Base-by-base conservation (phyloP, 2,329 filamentous ascomycete genomes). In the Aureobasidium uvarum region DNA sequence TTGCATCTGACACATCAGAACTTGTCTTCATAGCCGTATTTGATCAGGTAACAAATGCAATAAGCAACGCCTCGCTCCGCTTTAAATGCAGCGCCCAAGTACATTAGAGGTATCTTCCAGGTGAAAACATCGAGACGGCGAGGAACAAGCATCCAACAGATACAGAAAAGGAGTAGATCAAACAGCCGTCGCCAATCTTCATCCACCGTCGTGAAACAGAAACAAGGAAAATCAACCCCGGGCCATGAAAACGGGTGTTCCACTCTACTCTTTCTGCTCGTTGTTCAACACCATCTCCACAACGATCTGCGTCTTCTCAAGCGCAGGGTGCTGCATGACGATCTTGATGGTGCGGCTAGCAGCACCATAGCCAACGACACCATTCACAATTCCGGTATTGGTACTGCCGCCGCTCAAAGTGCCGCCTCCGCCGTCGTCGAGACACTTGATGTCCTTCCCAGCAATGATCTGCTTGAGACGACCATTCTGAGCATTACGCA, bases 401-500 rank as follows among this genome's bases (percentile, higher is more conserved):
- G 79, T 79, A 62, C 78, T 79, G 31, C 85, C 84, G 18, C 85
- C 64, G 38, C 70, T 70, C 13, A 69, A 83, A 45, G 86, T 82
- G 10, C 88, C 84, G 66, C 87, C 79, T 70, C 89, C 84, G 7
- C 91, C 92, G 73, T 96, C 92, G 75, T 99, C 96, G 11, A 99
- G 83, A 71, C 93, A 92, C 69, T 90, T 88, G 56, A 99, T 92
- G 73, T 97, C 93, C 68, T 91, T 84, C 0, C 95, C 95, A 0
- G 92, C 89, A 70, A 99, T 96, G 66, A 99, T 95, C 79, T 99
- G 95, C 71, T 95, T 86, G 68, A 99, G 77, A 23, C 96, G 85
- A 0, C 95, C 95, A 73, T 98, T 98, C 80, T 97, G 92, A 20
- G 95, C 95, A 72, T 99, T 98, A 64, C 95, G 86, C 62, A 99